These are phyloP conservation scores for Oryza meridionalis DNA, from an alignment of 176 grass and related monocot genomes.

Conservation along the genomic window DNA sequence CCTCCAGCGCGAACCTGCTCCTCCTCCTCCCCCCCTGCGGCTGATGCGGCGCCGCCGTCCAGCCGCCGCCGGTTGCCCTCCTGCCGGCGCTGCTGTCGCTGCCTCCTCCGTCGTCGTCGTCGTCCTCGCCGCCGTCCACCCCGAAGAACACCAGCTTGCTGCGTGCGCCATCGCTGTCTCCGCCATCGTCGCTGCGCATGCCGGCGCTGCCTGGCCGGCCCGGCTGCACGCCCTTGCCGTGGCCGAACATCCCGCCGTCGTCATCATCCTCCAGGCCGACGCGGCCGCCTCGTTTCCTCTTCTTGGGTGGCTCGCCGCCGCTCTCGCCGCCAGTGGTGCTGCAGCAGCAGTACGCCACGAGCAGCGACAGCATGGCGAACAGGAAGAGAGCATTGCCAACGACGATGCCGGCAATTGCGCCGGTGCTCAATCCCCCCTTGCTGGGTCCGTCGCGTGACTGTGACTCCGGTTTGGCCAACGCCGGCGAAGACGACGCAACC, in stretches of 20 bases:
- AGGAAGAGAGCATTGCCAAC: conserved; percentile 61
- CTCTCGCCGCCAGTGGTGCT: conserved; percentile 16
- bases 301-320: conserved; percentile 34
- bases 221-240: conserved; percentile 48
- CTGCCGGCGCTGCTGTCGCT: conserved; percentile 37
- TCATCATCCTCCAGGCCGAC: conserved; percentile 41
- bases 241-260: conserved; percentile 37
- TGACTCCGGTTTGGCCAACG: conserved; percentile 42
- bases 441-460: not conserved
- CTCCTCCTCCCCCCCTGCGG: conserved; percentile 31
- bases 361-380: conserved; percentile 51
- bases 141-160: conserved; percentile 87
- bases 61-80: conserved; percentile 17
- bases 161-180: conserved; percentile 74
- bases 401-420: conserved; percentile 60
- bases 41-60: conserved; percentile 30
- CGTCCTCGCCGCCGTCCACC: conserved; percentile 37
- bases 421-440: conserved; percentile 53
- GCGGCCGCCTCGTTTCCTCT: conserved; percentile 45
- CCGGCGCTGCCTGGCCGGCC: conserved; percentile 50
- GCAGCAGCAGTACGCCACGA: conserved; percentile 65
- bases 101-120: conserved; percentile 20
- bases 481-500: conserved; percentile 56
- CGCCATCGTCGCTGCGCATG: conserved; percentile 62
- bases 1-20: conserved; percentile 75